Percentiles rank a stretch among this genome's conserved stretches.
phyloP scores from a whole-genome alignment of 306 rosid genomes.

The Lathyrus oleraceus region DNA sequence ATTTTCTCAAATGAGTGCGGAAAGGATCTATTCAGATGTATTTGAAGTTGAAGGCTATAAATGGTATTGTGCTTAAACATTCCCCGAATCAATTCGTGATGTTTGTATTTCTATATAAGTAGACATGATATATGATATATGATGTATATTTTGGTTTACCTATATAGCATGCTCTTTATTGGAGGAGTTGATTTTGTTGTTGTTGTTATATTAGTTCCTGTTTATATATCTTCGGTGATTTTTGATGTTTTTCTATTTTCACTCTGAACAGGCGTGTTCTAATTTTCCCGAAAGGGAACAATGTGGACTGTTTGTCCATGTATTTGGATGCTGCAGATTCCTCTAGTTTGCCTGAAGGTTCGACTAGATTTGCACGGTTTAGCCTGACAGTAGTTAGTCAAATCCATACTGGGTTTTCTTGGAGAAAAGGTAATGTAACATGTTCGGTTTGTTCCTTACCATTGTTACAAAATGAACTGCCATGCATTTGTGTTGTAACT shows the following conservation, averaged over 20 bases:
- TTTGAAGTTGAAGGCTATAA: not conserved
- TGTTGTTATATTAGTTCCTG: not conserved
- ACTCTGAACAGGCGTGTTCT: not conserved
- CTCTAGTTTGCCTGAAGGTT: not conserved
- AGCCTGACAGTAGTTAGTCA: not conserved
- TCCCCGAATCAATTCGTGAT: not conserved
- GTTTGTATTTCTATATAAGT: not conserved
- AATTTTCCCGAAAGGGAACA: not conserved
- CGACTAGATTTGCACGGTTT: not conserved
- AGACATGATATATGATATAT: not conserved
- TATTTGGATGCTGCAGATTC: not conserved
- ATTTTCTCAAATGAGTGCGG: not conserved
- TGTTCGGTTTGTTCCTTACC: not conserved
- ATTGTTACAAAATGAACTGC: not conserved
- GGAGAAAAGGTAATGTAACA: not conserved
- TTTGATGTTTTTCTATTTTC: not conserved
- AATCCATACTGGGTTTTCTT: not conserved
- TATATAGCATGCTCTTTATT: not conserved
- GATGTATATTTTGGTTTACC: not conserved
- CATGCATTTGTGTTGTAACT: not conserved
- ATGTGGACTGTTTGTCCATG: not conserved
- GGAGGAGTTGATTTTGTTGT: not conserved
- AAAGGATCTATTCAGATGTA: not conserved
- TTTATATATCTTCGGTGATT: not conserved
- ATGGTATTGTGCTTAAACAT: not conserved